Base-by-base conservation (phyloP, 129 eudicot species). In the Flaveria trinervia region DNA sequence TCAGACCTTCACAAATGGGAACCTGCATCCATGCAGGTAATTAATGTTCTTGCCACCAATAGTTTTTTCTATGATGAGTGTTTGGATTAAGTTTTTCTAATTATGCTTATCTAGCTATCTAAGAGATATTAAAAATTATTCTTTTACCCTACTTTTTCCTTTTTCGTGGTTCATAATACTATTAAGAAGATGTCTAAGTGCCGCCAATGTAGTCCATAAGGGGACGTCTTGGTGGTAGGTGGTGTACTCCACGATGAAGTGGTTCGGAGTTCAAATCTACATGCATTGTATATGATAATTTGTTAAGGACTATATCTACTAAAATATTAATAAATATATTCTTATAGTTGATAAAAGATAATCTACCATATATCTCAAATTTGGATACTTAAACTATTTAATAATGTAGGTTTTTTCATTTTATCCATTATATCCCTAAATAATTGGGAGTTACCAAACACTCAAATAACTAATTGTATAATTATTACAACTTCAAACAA, bases 11-110 rank as follows among this genome's bases (percentile, higher is more conserved):
- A 72, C 22, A 83, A 59, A 44, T 95, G 97, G 97, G 96, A 92
- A 81, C 99, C 99, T 48, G 76, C 79, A 72, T 95, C 99, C 10
- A 75, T 79, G 36, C 89, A 95, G 99, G 99, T 91, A 84, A 65
- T 20, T 7, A 57, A 30, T 14, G 1, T 73, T 62, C 41, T 82
- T 36, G 12, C 57, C 44, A 74, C 15, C 44, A 44, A 12, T 22
- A 43, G 14, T 9, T 45, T 9, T 45, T 45, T 45, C 50, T 8
- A n/a, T 49, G 56, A 11, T 8, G 75, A 10, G 46, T 30, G 54
- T 66, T 33, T 41, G 54, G 17, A 14, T 49, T 52, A 52, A 16
- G 20, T 52, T 9, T 18, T 56, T 8, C 28, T 17, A 28, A 20
- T 18, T 56, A 56, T 56, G 62, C 62, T 56, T 20, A 56, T 18